Evolutionary conservation across 2,329 filamentous ascomycete genomes (phyloP), one percentile per base, ranked within the genome.

Genomic region (Alternaria ethzedia): DNA sequence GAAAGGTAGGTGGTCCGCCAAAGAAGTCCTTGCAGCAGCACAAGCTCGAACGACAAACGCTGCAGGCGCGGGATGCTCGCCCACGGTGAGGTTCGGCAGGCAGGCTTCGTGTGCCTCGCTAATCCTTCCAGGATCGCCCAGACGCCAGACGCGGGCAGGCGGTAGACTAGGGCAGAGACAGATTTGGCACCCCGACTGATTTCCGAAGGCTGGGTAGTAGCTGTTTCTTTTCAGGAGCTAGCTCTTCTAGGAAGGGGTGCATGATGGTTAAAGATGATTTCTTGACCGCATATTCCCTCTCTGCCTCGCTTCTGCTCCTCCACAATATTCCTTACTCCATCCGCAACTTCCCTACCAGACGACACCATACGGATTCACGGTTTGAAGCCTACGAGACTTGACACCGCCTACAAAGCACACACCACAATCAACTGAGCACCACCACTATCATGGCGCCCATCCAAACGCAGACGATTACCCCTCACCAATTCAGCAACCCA

Each of bases 391-490:
- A 21, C 41, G 54, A 25, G 43, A 57, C 41, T 21, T 21, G 43
- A 36, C 21, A 54, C 26, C 43, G 13, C 50, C 5, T 32, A 30
- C 49, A 59, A n/a, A 26, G 30, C 23, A 58, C 23, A 20, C 23
- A 44, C 15, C 21, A 20, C 17, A 23, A 32, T 28, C 12, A 49
- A 47, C 43, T 36, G 30, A 55, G 28, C n/a, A n/a, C 21, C 52
- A 54, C 47, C 6, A 30, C 49, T 15, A 58, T 49, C 61, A 73
- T 73, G 71, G 70, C 70, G 28, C 69, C 70, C n/a, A 66, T 71
- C 26, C 70, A 72, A 57, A 73, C 70, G n/a, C 71, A 73, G 56
- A 73, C 70, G n/a, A 71, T 72, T 49, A 64, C 66, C 46, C 63
- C 66, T 52, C 66, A 65, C 60, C 66, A 69, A 28, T 66, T 71